These are phyloP conservation scores for Pyronema domesticum DNA, from an alignment of 495 filamentous ascomycete genomes.

Conservation along the genomic window DNA sequence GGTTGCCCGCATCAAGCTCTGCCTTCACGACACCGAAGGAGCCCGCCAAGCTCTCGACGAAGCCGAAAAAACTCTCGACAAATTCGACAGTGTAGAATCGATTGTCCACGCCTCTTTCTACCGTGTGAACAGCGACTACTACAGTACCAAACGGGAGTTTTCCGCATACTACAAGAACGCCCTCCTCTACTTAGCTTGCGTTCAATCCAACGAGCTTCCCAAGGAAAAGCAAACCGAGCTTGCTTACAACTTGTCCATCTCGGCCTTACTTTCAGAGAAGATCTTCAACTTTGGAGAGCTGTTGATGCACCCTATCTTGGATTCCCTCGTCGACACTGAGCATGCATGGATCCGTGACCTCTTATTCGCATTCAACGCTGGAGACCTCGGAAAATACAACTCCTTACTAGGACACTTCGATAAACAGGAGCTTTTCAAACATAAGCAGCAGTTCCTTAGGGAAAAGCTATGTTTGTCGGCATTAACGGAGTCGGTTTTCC, in stretches of 20 bases:
- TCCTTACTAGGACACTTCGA: conserved; percentile 58
- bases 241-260: conserved; percentile 82
- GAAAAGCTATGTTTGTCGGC: conserved; percentile 96
- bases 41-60: conserved; percentile 71
- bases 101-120: conserved; percentile 96
- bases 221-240: conserved; percentile 54
- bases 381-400: conserved; percentile 75
- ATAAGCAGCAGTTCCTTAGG: conserved; percentile 67
- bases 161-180: conserved; percentile 92
- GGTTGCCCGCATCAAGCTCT: conserved; percentile 73
- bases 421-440: conserved; percentile 57
- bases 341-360: conserved; percentile 75
- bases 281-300: conserved; percentile 99
- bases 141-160: conserved; percentile 78
- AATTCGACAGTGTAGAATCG: conserved; percentile 87
- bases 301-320: conserved; percentile 86
- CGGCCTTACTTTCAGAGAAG: conserved; percentile 75
- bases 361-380: conserved; percentile 92
- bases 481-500: conserved; percentile 91
- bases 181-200: conserved; percentile 94
- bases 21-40: conserved; percentile 52
- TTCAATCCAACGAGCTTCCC: conserved; percentile 58
- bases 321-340: conserved; percentile 42
- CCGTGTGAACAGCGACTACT: conserved; percentile 85
- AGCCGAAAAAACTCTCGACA: conserved; percentile 72